Base-by-base conservation (phyloP, 805 yeast species). In the Candida gorgasii region DNA sequence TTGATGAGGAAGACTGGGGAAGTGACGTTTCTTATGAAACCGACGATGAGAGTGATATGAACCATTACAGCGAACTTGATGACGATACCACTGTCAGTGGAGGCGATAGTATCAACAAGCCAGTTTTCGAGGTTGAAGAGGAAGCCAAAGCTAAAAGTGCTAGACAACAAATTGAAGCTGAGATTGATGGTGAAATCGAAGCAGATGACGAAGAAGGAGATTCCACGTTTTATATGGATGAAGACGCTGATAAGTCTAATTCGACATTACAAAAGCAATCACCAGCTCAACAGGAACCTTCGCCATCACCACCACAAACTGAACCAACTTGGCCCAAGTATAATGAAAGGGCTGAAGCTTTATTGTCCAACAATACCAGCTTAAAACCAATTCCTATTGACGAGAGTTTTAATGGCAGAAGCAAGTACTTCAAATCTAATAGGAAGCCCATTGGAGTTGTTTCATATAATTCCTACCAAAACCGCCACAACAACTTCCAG, bases 361-460 rank as follows among this genome's bases (percentile, higher is more conserved):
- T 70, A 22, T 54, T 69, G 19, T 67, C 74, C 5, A 57, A 67
- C 6, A 64, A 42, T 42, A 65, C 73, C 2, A 58, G 61, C 31
- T 55, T 68, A 45, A 48, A 54, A 33, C 76, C 76, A 5, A 71
- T 71, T 39, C 75, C 76, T 3, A 70, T 69, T 23, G 50, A 59
- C 8, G 42, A 41, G 18, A 63, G 62, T 7, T 42, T 47, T 2
- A 37, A 42, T 18, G 14, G 29, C 11, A 37, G 53, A 17, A 36
- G 52, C 28, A 59, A 54, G 34, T 61, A 59, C 42, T 55, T 66
- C 35, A 54, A 75, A 40, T 69, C 70, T 49, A 67, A 77, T 16
- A 65, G 84, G 44, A 76, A 79, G 51, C 86, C 87, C 5, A 73
- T 83, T 47, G 84, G 79, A 16, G 79, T 82, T 42, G 86, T 86